Evolutionary conservation across 192 early-diverging fungal species (phyloP).

Genomic region (Entomortierella chlamydospora): DNA sequence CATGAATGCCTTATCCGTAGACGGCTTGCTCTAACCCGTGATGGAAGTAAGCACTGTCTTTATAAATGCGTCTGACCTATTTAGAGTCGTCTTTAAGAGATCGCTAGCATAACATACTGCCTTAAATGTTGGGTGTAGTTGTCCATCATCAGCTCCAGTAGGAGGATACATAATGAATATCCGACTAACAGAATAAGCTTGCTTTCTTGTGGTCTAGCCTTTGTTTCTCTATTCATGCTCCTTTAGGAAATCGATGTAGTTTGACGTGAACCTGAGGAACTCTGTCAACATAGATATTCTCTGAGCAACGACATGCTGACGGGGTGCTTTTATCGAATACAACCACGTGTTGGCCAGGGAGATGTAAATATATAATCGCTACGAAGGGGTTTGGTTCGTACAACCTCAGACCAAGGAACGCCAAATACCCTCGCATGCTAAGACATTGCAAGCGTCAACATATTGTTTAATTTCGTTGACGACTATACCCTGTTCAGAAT

Average conservation of each 20-base stretch:
- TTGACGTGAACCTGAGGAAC: constrained; percentile 10
- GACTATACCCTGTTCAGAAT: too few relatives aligned
- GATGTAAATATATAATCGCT: constrained; percentile 11
- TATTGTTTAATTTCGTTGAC: not conserved
- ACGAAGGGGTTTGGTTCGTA: constrained; percentile 19
- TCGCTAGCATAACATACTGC: constrained; percentile 22
- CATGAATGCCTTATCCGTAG: too few relatives aligned
- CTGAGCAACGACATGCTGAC: constrained; percentile 3
- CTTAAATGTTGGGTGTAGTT: constrained; percentile 23
- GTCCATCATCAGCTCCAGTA: constrained; percentile 16
- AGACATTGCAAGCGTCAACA: constrained; percentile 38
- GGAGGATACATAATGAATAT: constrained; percentile 20
- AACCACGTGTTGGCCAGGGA: constrained; percentile 1
- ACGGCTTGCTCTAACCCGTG: too few relatives aligned
- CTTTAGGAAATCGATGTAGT: constrained; percentile 13
- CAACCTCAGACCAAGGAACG: constrained; percentile 28
- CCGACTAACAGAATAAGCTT: constrained; percentile 21
- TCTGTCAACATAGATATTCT: constrained; percentile 13
- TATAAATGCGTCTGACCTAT: constrained; percentile 25
- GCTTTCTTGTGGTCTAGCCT: constrained; percentile 11
- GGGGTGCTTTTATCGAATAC: constrained; percentile 12
- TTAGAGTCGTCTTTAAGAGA: constrained; percentile 31
- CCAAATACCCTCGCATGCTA: constrained; percentile 40
- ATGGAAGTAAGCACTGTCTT: too few relatives aligned
- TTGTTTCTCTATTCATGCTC: constrained; percentile 16